Conservation (phyloP, 2,329 filamentous ascomycete genomes). For the Lizonia empirigonia region DNA sequence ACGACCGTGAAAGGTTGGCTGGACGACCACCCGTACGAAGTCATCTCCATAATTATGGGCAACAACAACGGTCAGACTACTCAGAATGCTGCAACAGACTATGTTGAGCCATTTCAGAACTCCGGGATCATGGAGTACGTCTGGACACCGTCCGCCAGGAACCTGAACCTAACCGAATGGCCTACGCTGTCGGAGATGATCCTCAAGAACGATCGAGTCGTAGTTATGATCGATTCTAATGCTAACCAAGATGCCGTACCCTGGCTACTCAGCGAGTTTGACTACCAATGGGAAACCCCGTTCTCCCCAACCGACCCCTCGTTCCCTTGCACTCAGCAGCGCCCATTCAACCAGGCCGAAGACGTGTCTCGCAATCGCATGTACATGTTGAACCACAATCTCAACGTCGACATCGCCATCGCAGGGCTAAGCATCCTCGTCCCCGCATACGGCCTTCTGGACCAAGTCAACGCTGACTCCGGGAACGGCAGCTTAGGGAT, state of each 20-base stretch:
- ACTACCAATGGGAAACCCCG: slow-evolving; percentile 87
- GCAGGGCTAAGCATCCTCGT: slow-evolving; percentile 50
- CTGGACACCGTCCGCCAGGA: slow-evolving; percentile 73
- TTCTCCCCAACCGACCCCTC: slow-evolving; percentile 72
- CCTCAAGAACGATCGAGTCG: slow-evolving; percentile 36
- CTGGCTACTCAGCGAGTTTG: slow-evolving; percentile 87
- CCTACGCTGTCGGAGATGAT: slow-evolving; percentile 73
- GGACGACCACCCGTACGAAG: slow-evolving; percentile 76
- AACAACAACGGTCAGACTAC: slow-evolving; percentile 63
- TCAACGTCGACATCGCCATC: slow-evolving; percentile 66
- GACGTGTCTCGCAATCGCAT: slow-evolving; percentile 63
- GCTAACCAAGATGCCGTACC: slow-evolving; percentile 79
- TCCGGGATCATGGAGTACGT: slow-evolving; percentile 75
- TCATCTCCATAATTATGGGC: slow-evolving; percentile 83
- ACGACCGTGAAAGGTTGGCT: slow-evolving; percentile 74
- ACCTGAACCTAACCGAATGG: slow-evolving; percentile 78
- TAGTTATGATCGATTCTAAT: slow-evolving; percentile 45
- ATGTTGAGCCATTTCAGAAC: slow-evolving; percentile 69
- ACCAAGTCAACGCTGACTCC: slow-evolving; percentile 37
- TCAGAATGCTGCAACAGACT: slow-evolving; percentile 68
- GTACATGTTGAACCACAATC: slow-evolving; percentile 89
- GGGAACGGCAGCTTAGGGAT: slow-evolving; percentile 37
- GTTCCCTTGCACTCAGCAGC: slow-evolving; percentile 80
- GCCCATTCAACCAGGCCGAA: slow-evolving; percentile 69
- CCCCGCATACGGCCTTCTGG: slow-evolving; percentile 37